phyloP scores from a whole-genome alignment of 768 basidiomycete species.

The Hemileccinum rubropunctum region DNA sequence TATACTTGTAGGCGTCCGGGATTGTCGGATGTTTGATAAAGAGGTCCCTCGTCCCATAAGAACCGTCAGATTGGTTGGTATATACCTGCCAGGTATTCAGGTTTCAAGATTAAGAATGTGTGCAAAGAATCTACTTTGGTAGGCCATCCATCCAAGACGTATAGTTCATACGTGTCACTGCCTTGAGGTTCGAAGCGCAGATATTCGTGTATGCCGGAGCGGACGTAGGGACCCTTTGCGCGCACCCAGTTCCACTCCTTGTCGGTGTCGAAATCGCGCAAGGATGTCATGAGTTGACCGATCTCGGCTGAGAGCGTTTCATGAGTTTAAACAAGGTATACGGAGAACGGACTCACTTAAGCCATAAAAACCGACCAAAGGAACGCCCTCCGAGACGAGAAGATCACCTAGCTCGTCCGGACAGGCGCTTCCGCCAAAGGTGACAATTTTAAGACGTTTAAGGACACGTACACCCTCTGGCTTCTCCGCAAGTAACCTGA shows the following conservation, averaged over 20 bases:
- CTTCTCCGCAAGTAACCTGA: conserved; percentile 48
- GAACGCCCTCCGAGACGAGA: conserved; percentile 46
- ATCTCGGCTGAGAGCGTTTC: conserved; percentile 23
- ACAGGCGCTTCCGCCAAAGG: conserved; percentile 50
- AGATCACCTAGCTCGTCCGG: conserved; percentile 54
- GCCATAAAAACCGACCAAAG: conserved; percentile 49
- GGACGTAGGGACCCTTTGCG: conserved; percentile 23
- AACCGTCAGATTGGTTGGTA: conserved; percentile 47
- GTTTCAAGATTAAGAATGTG: neutral
- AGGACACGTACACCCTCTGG: conserved; percentile 43
- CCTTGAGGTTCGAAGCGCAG: conserved; percentile 44
- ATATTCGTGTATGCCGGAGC: conserved; percentile 28
- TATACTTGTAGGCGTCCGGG: conserved; percentile 41
- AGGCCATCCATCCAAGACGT: conserved; percentile 51
- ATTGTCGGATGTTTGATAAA: conserved; percentile 47
- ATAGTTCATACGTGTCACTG: conserved; percentile 43
- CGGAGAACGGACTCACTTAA: conserved; percentile 34
- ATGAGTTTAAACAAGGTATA: neutral
- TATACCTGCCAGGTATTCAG: conserved; percentile 16
- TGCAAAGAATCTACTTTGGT: conserved; percentile 37
- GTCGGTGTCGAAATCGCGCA: conserved; percentile 46
- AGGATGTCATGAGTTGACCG: conserved; percentile 45
- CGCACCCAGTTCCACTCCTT: conserved; percentile 58
- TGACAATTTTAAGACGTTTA: conserved; percentile 43
- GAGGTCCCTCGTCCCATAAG: conserved; percentile 53